These are phyloP conservation scores for Penicillium goetzii DNA, from an alignment of 495 filamentous ascomycete genomes.

Conservation along the genomic window DNA sequence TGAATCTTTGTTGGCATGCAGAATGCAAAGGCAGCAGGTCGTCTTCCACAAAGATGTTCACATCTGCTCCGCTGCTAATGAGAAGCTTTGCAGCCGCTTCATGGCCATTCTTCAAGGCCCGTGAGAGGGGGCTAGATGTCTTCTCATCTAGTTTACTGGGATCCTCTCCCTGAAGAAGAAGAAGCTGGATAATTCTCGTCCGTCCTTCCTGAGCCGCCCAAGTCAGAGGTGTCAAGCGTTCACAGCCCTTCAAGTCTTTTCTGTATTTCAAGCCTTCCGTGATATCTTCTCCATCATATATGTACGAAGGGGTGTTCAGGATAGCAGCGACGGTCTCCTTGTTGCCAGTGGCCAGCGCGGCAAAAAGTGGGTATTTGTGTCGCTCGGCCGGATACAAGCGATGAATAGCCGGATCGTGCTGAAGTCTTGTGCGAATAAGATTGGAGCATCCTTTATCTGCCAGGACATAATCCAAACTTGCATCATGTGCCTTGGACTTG, in stretches of 20 bases:
- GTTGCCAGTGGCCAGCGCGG: conserved; percentile 39
- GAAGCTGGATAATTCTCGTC: conserved; percentile 18
- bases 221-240: conserved; percentile 28
- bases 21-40: background rate
- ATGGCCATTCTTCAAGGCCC: conserved; percentile 5
- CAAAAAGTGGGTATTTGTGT: conserved; percentile 49
- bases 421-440: conserved; percentile 39
- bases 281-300: conserved; percentile 21
- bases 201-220: conserved; percentile 27
- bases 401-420: conserved; percentile 29
- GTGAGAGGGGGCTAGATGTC: background rate
- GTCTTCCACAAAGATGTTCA: background rate
- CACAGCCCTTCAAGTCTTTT: conserved; percentile 9
- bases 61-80: background rate
- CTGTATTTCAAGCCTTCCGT: conserved; percentile 20
- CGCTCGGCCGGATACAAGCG: conserved; percentile 31
- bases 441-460: conserved; percentile 44
- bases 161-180: conserved; percentile 15
- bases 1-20: background rate
- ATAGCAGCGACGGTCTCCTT: conserved; percentile 32
- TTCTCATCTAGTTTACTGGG: background rate
- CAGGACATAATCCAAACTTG: conserved; percentile 48
- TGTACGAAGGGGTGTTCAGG: conserved; percentile 19
- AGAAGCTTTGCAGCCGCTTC: conserved; percentile 16
- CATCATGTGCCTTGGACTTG: conserved; percentile 21